Evolutionary conservation across 2,329 filamentous ascomycete species (phyloP).

Genomic region (Calonectria pseudoreteaudii): DNA sequence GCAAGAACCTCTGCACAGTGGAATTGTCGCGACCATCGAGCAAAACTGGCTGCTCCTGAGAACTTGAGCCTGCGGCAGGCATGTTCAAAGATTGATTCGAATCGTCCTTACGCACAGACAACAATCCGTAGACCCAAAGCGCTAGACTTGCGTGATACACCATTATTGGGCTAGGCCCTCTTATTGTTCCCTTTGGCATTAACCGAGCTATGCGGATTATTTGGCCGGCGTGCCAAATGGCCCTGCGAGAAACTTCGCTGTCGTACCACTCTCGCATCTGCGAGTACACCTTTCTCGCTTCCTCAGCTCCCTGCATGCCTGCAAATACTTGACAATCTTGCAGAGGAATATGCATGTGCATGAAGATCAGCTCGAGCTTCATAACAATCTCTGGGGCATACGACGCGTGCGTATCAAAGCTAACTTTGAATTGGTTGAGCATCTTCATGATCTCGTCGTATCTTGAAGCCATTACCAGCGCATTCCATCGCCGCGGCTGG

Average conservation of each 20-base stretch:
- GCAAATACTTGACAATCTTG: slow-evolving; percentile 8
- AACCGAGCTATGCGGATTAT: neutral
- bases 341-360: slow-evolving; percentile 1
- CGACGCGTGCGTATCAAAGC: neutral
- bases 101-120: neutral
- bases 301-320: neutral
- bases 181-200: neutral
- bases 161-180: neutral
- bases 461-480: neutral
- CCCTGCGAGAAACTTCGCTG: neutral
- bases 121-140: neutral
- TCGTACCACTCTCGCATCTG: neutral
- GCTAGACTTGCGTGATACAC: slow-evolving; percentile 5
- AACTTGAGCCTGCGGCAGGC: neutral
- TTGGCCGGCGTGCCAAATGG: slow-evolving; percentile 11
- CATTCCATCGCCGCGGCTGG: neutral
- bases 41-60: neutral
- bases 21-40: neutral
- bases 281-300: neutral
- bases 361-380: neutral
- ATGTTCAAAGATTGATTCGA: neutral
- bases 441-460: slow-evolving; percentile 6
- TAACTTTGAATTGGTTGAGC: slow-evolving; percentile 3
- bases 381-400: neutral
- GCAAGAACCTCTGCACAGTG: neutral